Conservation (phyloP, 2,329 filamentous ascomycete genomes). For the Neopestalotiopsis sp. region DNA sequence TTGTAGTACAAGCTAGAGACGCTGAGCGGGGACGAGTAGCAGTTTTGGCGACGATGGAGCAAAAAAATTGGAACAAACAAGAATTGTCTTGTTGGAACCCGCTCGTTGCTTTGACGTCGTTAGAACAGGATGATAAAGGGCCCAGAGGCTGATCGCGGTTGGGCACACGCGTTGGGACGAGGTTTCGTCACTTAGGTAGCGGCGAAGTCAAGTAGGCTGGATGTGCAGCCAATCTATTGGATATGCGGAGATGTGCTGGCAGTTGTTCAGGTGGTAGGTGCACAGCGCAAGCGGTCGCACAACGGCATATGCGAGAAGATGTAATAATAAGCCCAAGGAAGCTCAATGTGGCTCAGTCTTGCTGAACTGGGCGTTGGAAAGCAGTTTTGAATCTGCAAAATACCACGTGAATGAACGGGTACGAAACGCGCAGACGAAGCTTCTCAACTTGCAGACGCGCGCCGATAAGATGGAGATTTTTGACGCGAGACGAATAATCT, state of each 20-base stretch:
- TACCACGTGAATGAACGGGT: slow-evolving; percentile 29
- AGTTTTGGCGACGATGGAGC: slow-evolving; percentile 21
- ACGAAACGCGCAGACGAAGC: slow-evolving; percentile 29
- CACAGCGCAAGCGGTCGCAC: slow-evolving; percentile 58
- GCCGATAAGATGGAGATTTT: slow-evolving; percentile 30
- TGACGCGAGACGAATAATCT: slow-evolving; percentile 37
- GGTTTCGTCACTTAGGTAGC: slow-evolving; percentile 49
- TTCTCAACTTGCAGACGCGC: slow-evolving; percentile 28
- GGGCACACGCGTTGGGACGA: slow-evolving; percentile 48
- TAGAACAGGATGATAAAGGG: slow-evolving; percentile 33
- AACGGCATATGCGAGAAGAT: slow-evolving; percentile 65
- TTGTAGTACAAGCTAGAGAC: slow-evolving; percentile 33
- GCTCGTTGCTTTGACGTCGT: slow-evolving; percentile 26
- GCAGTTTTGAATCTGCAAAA: slow-evolving; percentile 33
- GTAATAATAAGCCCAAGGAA: slow-evolving; percentile 44
- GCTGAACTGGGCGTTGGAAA: slow-evolving; percentile 19
- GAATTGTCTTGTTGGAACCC: slow-evolving; percentile 4
- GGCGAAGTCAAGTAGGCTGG: slow-evolving; percentile 44
- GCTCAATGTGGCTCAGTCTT: slow-evolving; percentile 37
- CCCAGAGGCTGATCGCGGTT: slow-evolving; percentile 46
- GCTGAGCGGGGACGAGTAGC: slow-evolving; percentile 28
- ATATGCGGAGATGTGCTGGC: slow-evolving; percentile 68
- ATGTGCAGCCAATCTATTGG: slow-evolving; percentile 60
- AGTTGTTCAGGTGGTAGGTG: slow-evolving; percentile 56
- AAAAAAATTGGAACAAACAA: slow-evolving; percentile 11